Percentiles rank a stretch among this genome's conserved stretches.
phyloP scores from a whole-genome alignment of 768 basidiomycete genomes.

The Suillus weaverae region DNA sequence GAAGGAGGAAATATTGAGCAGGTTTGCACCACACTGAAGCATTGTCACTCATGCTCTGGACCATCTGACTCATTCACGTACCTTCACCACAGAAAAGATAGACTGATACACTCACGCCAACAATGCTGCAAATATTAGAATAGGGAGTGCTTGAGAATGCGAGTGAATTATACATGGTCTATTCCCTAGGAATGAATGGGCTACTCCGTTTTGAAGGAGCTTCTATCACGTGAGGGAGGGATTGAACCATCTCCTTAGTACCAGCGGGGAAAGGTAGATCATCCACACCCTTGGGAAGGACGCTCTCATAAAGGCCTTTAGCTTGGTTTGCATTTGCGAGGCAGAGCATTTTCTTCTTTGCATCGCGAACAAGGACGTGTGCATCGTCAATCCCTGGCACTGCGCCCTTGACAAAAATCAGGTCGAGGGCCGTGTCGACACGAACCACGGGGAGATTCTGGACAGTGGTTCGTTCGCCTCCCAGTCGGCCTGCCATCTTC shows the following conservation, averaged over 20 bases:
- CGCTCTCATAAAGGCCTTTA: slow-evolving; percentile 72
- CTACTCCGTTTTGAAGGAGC: slow-evolving; percentile 75
- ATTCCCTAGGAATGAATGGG: slow-evolving; percentile 78
- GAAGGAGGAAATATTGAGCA: neutral
- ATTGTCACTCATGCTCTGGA: neutral
- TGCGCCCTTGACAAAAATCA: slow-evolving; percentile 89
- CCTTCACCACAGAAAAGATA: too few species aligned
- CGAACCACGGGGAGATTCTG: slow-evolving; percentile 91
- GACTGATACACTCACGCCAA: neutral
- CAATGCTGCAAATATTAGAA: neutral
- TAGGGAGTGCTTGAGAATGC: neutral
- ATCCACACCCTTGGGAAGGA: slow-evolving; percentile 79
- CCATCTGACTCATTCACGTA: neutral
- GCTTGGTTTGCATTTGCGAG: slow-evolving; percentile 63
- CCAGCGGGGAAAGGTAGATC: slow-evolving; percentile 93
- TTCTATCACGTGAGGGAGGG: slow-evolving; percentile 63
- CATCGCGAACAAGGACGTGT: slow-evolving; percentile 82
- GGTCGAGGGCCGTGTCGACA: slow-evolving; percentile 81
- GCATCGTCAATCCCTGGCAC: slow-evolving; percentile 90
- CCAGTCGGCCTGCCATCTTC: slow-evolving; percentile 97
- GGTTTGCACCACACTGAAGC: neutral
- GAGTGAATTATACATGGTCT: slow-evolving; percentile 22
- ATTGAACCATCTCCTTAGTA: slow-evolving; percentile 70
- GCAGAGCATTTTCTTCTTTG: slow-evolving; percentile 81
- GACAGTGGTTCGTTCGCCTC: slow-evolving; percentile 74